Evolutionary conservation across 768 basidiomycete genomes (phyloP), one percentile per base, ranked within the genome.

Genomic region (Phlebiopsis flavidoalba): DNA sequence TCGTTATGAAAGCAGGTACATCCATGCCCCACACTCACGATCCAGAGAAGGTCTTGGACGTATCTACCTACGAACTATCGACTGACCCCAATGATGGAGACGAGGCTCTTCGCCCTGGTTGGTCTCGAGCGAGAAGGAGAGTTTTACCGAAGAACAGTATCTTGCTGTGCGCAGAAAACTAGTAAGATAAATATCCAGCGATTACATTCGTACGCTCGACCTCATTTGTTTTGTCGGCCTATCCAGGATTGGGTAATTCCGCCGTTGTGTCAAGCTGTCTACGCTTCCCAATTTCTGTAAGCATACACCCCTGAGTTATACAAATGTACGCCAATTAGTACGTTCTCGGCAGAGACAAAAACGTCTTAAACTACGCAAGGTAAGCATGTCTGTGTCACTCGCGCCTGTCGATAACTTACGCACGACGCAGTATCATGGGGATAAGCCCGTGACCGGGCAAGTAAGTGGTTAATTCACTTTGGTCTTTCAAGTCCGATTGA

Each of bases 321-420:
- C 17, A 12, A 2, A 12, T 12, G 17, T 3, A 43, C 11, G 11
- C 17, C 31, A 33, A n/a, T n/a, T n/a, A 40, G 37, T 12, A 53
- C 17, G 10, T 36, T 49, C 48, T 11, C 14, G 12, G 21, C 60
- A 86, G 85, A 59, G 87, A 88, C 69, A 89, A 88, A 75, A 86
- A 85, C 6, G 82, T 84, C 12, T 69, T 88, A 26, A 87, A 86
- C 68, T 87, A 87, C 75, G 86, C 86, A 15, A 85, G 83, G 84
- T 80, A 64, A 46, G 68, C 54, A 14, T 57, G 15, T 31, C n/a
- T 31, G 19, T 17, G 17, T 17, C 1, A 15, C n/a, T 2, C 10
- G 7, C 19, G 5, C 10, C 11, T 37, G 14, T 26, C 14, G 11
- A 46, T 21, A 40, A 46, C 49, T 45, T 33, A 52, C n/a, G 26